Evolutionary conservation across 2,329 filamentous ascomycete genomes (phyloP).

Genomic region (Fusarium brevicatenulatum): DNA sequence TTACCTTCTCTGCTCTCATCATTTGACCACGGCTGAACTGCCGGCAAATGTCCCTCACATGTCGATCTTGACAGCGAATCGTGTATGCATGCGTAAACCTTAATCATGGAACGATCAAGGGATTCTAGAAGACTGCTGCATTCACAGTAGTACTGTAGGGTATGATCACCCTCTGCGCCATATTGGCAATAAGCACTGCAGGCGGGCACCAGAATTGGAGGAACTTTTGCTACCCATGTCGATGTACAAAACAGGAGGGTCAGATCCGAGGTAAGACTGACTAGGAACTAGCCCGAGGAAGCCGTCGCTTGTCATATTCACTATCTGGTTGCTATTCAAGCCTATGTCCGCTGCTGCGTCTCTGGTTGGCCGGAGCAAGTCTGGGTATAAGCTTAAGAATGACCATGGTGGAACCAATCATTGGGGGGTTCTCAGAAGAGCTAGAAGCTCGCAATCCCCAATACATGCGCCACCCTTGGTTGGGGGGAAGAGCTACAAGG

Average conservation of each 20-base stretch:
- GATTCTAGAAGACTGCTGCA: not conserved
- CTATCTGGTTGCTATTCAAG: not conserved
- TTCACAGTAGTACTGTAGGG: not conserved
- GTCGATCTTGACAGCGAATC: not conserved
- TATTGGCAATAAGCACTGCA: not conserved
- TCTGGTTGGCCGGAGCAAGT: not conserved
- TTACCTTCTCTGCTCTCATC: not conserved
- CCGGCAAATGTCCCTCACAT: not conserved
- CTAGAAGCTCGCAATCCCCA: not conserved
- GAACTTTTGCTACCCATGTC: not conserved
- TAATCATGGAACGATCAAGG: not conserved
- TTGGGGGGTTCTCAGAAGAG: not conserved
- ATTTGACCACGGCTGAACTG: rapidly evolving
- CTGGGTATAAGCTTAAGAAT: not conserved
- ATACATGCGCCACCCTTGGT: not conserved
- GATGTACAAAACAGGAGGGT: not conserved
- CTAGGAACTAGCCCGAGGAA: not conserved
- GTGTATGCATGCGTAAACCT: not conserved
- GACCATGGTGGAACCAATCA: not conserved
- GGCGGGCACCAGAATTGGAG: not conserved
- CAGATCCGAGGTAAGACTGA: not conserved
- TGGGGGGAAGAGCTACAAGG: not conserved
- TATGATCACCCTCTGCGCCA: not conserved
- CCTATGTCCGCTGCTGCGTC: not conserved
- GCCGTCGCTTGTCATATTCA: not conserved